Percentiles rank a stretch among this genome's conserved stretches.
Conservation (phyloP, 306 rosid genomes). For the Carpinus viminea region DNA sequence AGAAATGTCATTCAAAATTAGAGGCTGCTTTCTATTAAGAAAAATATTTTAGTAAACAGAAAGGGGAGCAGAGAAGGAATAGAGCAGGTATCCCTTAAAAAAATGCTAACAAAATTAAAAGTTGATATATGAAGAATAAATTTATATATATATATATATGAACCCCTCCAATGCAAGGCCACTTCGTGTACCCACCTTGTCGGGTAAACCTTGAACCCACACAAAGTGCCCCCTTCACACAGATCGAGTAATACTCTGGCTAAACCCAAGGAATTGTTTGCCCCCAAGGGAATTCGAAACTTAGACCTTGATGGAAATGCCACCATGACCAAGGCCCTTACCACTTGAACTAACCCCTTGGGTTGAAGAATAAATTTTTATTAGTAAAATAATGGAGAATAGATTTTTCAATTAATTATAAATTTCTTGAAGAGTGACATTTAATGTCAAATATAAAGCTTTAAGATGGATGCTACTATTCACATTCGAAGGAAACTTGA, state of each 20-base stretch:
- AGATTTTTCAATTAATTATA: neutral
- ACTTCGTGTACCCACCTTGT: too few species aligned
- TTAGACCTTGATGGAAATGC: too few species aligned
- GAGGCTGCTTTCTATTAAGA: neutral
- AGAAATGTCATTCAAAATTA: neutral
- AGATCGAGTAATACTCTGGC: too few species aligned
- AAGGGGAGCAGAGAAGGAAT: neutral
- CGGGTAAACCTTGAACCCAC: too few species aligned
- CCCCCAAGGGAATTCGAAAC: too few species aligned
- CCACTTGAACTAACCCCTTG: too few species aligned
- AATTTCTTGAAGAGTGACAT: neutral
- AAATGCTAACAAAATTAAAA: neutral
- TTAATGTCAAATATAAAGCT: neutral
- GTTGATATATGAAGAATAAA: neutral
- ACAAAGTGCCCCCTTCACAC: too few species aligned
- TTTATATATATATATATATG: too few species aligned
- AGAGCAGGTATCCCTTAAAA: slow-evolving; percentile 4
- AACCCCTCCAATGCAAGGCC: too few species aligned
- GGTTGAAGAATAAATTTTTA: neutral
- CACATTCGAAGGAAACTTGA: slow-evolving; percentile 8
- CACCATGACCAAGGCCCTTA: too few species aligned
- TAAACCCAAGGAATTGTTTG: too few species aligned
- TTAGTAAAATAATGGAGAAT: neutral
- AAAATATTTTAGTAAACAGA: neutral
- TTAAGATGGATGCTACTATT: neutral